Conservation (phyloP, 2,329 filamentous ascomycete species). For the Penicillium expansum region DNA sequence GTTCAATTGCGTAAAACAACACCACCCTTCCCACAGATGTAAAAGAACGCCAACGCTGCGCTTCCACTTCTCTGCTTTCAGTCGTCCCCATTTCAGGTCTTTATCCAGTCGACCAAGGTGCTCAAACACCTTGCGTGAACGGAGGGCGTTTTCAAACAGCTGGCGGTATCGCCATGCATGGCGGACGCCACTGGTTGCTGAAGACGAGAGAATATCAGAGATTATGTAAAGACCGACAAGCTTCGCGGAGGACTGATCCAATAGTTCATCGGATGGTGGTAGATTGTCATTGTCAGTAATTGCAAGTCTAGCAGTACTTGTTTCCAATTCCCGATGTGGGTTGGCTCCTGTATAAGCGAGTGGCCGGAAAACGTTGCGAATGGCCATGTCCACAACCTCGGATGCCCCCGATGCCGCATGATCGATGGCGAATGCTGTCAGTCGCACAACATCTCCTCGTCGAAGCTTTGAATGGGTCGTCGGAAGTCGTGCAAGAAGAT, state of each 20-base stretch:
- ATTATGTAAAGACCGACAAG: conserved; percentile 79
- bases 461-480: conserved; percentile 70
- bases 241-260: conserved; percentile 69
- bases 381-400: conserved; percentile 86
- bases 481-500: conserved; percentile 79
- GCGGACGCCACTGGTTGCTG: conserved; percentile 69
- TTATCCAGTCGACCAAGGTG: conserved; percentile 71
- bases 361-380: conserved; percentile 76
- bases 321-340: conserved; percentile 45
- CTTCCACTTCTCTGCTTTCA: conserved; percentile 82
- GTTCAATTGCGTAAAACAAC: conserved; percentile 67
- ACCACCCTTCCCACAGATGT: conserved; percentile 65
- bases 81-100: conserved; percentile 71
- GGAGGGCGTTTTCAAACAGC: conserved; percentile 72
- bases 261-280: conserved; percentile 41
- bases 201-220: conserved; percentile 76
- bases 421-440: conserved; percentile 84
- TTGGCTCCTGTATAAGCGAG: conserved; percentile 72
- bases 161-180: conserved; percentile 85
- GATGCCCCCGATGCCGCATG: conserved; percentile 82
- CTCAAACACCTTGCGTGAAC: conserved; percentile 68
- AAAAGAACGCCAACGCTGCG: conserved; percentile 69
- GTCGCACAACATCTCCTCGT: conserved; percentile 79
- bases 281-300: conserved; percentile 37
- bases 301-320: conserved; percentile 31